Percentiles rank a stretch among this genome's conserved stretches.
These are phyloP conservation scores for Inosperma sp. DNA, from an alignment of 768 basidiomycete genomes.

Conservation along the genomic window DNA sequence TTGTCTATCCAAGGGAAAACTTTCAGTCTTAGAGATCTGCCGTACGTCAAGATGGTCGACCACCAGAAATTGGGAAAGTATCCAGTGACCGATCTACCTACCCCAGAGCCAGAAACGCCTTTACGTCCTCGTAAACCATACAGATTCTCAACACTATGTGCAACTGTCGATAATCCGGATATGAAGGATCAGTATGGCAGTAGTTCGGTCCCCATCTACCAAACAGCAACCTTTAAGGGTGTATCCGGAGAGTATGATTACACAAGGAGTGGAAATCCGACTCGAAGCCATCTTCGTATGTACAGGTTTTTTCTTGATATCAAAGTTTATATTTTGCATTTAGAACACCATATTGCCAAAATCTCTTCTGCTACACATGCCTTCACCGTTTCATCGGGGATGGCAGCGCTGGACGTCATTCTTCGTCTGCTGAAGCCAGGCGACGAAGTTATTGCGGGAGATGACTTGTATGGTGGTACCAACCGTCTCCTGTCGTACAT, in stretches of 20 bases:
- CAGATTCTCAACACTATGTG: constrained; percentile 86
- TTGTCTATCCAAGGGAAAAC: constrained; percentile 1
- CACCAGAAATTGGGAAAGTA: constrained; percentile 30
- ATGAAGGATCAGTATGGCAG: constrained; percentile 96
- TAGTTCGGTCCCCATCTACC: constrained; percentile 95
- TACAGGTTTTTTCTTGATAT: constrained; percentile 12
- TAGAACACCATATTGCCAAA: constrained; percentile 97
- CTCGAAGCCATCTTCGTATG: constrained; percentile 87
- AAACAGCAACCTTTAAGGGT: constrained; percentile 97
- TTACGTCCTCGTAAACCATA: constrained; percentile 65
- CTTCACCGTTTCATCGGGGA: constrained; percentile 91
- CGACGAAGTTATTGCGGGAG: constrained; percentile 93
- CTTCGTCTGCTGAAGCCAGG: constrained; percentile 91
- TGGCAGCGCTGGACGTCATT: constrained; percentile 97
- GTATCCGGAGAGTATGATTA: constrained; percentile 89
- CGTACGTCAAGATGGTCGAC: constrained; percentile 40
- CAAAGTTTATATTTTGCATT: constrained; percentile 2
- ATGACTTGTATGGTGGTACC: constrained; percentile 97
- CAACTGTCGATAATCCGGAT: constrained; percentile 85
- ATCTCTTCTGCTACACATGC: constrained; percentile 91
- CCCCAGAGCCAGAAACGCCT: constrained; percentile 80
- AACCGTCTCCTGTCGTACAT: constrained; percentile 92
- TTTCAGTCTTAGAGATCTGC: too few species aligned
- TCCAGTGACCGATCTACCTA: constrained; percentile 56
- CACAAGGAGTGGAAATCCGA: constrained; percentile 93